Evolutionary conservation across 352 stramenopile species (phyloP).

Genomic region (Pythium phragmitis): DNA sequence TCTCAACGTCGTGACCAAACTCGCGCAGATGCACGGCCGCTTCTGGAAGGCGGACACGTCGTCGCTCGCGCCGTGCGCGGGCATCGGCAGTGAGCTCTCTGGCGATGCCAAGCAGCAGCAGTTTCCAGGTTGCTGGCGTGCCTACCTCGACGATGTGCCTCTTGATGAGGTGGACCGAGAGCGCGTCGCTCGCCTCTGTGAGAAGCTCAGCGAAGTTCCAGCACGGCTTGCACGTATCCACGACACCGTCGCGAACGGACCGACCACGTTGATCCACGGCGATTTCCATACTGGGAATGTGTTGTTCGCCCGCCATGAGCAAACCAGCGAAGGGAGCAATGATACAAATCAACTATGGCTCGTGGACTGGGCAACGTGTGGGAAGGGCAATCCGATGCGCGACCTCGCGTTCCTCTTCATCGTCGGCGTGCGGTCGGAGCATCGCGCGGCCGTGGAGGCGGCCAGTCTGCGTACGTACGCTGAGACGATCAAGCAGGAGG

Average conservation of each 20-base stretch:
- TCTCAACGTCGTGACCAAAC: conserved; percentile 38
- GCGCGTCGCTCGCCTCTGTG: conserved; percentile 42
- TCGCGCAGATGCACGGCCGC: conserved; percentile 65
- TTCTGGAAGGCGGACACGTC: conserved; percentile 51
- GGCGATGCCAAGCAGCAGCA: conserved; percentile 57
- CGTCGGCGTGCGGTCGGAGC: conserved; percentile 54
- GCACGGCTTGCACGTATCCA: conserved; percentile 46
- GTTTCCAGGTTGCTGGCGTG: conserved; percentile 56
- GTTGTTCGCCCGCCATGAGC: conserved; percentile 37
- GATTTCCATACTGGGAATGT: conserved; percentile 85
- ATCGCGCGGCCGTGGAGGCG: conserved; percentile 43
- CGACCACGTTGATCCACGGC: conserved; percentile 69
- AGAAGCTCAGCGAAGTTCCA: conserved; percentile 41
- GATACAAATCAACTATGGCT: conserved; percentile 44
- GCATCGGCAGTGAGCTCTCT: conserved; percentile 69
- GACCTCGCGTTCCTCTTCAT: conserved; percentile 86
- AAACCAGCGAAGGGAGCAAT: conserved; percentile 3
- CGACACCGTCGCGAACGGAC: conserved; percentile 46
- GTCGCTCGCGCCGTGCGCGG: conserved; percentile 45
- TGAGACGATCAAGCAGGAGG: conserved; percentile 29
- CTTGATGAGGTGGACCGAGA: conserved; percentile 32
- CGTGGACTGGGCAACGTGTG: conserved; percentile 80
- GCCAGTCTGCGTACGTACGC: conserved; percentile 45
- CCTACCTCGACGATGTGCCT: conserved; percentile 52
- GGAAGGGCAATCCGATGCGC: conserved; percentile 68